Percentiles rank a stretch among this genome's conserved stretches.
Conservation (phyloP, 129 eudicot species). For the Artemisia annua region DNA sequence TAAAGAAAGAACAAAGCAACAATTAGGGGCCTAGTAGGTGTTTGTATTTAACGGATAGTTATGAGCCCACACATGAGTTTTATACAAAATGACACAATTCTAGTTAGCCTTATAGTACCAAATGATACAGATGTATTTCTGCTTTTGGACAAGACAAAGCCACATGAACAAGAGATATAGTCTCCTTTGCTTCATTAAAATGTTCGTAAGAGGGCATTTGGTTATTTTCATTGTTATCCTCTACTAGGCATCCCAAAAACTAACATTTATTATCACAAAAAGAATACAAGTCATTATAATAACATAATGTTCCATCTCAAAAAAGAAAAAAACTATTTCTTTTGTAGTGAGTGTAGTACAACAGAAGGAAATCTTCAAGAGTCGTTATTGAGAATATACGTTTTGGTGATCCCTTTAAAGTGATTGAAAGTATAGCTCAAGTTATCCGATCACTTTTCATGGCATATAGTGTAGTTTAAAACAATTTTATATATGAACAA, state of each 20-base stretch:
- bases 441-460: too few relatives aligned
- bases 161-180: conserved; percentile 36
- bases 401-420: too few relatives aligned
- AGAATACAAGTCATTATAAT: not conserved
- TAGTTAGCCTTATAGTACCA: conserved; percentile 42
- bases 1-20: conserved; percentile 33
- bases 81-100: conserved; percentile 44
- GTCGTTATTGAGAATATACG: too few relatives aligned
- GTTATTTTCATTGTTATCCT: conserved; percentile 20
- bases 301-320: not conserved
- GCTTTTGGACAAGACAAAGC: conserved; percentile 57
- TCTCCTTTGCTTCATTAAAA: too few relatives aligned
- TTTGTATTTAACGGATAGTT: conserved; percentile 26
- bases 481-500: too few relatives aligned
- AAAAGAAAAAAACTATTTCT: too few relatives aligned
- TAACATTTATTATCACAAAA: conserved; percentile 1
- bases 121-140: conserved; percentile 55
- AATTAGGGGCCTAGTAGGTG: conserved; percentile 22
- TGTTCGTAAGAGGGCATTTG: conserved; percentile 25
- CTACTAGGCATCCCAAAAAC: conserved; percentile 6
- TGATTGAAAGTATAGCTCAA: too few relatives aligned
- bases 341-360: too few relatives aligned
- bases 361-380: too few relatives aligned
- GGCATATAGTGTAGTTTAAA: too few relatives aligned
- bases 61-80: conserved; percentile 32